Base-by-base conservation (phyloP, 352 stramenopile species). In the Pythium scleroteichum region DNA sequence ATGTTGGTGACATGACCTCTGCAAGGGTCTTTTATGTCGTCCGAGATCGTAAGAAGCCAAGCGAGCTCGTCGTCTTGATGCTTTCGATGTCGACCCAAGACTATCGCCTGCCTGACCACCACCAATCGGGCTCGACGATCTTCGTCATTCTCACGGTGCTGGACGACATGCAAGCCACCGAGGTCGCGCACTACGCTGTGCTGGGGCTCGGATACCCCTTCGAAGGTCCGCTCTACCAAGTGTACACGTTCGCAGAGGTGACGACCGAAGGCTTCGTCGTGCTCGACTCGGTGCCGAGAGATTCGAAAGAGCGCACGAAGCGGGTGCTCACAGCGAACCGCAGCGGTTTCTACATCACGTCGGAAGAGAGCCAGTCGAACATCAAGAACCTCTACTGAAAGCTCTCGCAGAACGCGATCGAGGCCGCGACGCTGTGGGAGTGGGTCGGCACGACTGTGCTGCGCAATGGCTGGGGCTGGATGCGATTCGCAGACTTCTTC, bases 391-490 rank as follows among this genome's bases (percentile, higher is more conserved):
- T 44, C 2, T 41, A 45, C 12, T 57, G 46, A 33, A 22, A 13
- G 23, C 44, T n/a, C 20, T 16, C 22, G 12, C 17, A 10, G 7
- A 33, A n/a, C 16, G 12, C 32, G 14, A 20, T 22, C 27, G 3
- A 33, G 8, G 44, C 14, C 29, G 9, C 47, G 44, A 4, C 17
- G 42, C 47, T 26, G 4, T 53, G 47, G 44, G 19, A 55, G 9
- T 80, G 66, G 66, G 32, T 65, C 16, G 66, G 70, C 38, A 35
- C 63, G 4, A 57, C 73, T 2, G 41, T 80, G 1, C 22, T 50
- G 19, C 65, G 59, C 1, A 65, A 79, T 45, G 69, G 68, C 5
- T 86, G 76, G 76, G 67, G 69, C 0, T 86, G 74, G 76, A 61
- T 73, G 16, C 76, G 79, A 20, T 65, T 62, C 1, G 64, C 83